Evolutionary conservation across 345 rosid species (phyloP).

Genomic region (Citrus reticulata): DNA sequence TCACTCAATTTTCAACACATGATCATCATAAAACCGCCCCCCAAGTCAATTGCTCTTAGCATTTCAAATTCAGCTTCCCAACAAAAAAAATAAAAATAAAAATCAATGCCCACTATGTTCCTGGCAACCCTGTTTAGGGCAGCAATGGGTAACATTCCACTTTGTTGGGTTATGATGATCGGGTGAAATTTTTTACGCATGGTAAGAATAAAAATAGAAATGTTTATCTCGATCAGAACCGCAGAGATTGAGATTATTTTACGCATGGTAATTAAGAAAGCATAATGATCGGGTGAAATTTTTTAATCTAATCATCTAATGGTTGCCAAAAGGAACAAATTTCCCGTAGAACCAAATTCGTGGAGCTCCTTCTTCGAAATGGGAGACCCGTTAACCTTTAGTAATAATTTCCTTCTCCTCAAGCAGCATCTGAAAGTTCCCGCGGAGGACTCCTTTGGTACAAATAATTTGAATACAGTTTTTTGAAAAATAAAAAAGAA

Average conservation of each 20-base stretch:
- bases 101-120: slow-evolving; percentile 2
- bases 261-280: no score
- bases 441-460: neutral
- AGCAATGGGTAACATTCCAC: slow-evolving; percentile 19
- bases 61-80: slow-evolving; percentile 17
- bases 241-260: neutral
- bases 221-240: neutral
- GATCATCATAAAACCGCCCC: no score
- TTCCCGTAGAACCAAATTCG: neutral
- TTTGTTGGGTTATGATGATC: neutral
- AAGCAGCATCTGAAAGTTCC: neutral
- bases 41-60: neutral
- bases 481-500: no score
- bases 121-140: slow-evolving; percentile 28
- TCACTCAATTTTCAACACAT: no score
- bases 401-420: neutral
- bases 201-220: neutral
- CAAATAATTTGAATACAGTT: no score
- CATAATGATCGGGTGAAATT: neutral
- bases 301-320: neutral
- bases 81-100: neutral
- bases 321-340: neutral
- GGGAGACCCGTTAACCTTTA: neutral
- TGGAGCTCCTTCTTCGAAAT: neutral
- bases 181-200: no score